Percentiles rank a stretch among this genome's conserved stretches.
These are phyloP conservation scores for Raffaelea deltoideospora DNA, from an alignment of 2,329 filamentous ascomycete species.

Conservation along the genomic window DNA sequence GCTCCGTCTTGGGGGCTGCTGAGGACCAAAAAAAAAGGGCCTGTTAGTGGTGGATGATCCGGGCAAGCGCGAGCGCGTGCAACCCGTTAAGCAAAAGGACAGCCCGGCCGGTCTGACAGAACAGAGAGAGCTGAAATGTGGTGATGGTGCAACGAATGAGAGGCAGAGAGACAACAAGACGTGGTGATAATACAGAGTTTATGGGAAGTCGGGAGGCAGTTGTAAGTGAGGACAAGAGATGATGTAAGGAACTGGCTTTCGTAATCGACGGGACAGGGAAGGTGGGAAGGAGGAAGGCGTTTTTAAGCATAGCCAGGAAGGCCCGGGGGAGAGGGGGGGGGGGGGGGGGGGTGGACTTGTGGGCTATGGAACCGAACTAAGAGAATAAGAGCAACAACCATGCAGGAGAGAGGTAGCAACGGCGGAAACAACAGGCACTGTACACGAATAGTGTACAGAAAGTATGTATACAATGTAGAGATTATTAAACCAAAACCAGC, in stretches of 20 bases:
- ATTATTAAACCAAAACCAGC: neutral
- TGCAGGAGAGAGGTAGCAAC: neutral
- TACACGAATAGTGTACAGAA: neutral
- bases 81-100: neutral
- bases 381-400: neutral
- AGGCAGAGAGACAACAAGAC: neutral
- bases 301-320: constrained; percentile 8
- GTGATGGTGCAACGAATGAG: neutral
- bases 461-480: neutral
- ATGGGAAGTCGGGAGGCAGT: neutral
- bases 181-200: neutral
- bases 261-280: constrained; percentile 8
- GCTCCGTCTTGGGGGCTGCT: neutral
- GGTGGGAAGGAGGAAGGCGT: constrained; percentile 3
- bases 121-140: neutral
- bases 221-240: constrained; percentile 6
- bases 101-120: too few species aligned
- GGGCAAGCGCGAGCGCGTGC: neutral
- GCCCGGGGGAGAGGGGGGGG: neutral
- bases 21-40: neutral
- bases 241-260: constrained; percentile 11
- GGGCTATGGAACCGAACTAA: neutral
- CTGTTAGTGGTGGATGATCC: constrained; percentile 1
- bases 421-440: neutral
- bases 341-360: neutral